Conservation (phyloP, 2,329 filamentous ascomycete genomes). For the Metarhizium guizhouense region DNA sequence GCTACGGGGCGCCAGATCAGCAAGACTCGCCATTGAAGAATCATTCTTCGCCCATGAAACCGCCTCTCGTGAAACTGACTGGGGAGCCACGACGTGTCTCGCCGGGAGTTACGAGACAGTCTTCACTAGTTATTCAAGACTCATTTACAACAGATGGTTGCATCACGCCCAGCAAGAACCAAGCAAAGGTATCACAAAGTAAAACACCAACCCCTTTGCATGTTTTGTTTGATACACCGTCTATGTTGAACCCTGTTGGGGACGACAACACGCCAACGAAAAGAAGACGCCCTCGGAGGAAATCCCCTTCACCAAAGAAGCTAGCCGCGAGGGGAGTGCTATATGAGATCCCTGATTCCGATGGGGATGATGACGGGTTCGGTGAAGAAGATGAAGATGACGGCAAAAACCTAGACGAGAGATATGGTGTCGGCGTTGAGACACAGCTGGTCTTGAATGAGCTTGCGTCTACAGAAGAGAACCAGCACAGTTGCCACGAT, state of each 20-base stretch:
- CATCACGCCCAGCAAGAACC: constrained; percentile 16
- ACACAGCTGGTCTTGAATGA: constrained; percentile 26
- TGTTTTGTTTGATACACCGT: neutral
- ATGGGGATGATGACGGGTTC: constrained; percentile 26
- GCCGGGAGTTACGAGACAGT: constrained; percentile 11
- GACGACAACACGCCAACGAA: constrained; percentile 12
- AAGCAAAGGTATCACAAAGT: constrained; percentile 2
- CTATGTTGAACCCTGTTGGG: neutral
- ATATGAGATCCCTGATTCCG: constrained; percentile 41
- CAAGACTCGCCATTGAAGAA: constrained; percentile 29
- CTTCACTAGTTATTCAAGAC: constrained; percentile 34
- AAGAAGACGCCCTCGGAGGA: too few species aligned
- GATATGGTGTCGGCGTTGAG: constrained; percentile 20
- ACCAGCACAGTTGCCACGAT: constrained; percentile 6
- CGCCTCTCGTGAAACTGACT: constrained; percentile 13
- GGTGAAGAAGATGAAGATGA: constrained; percentile 6
- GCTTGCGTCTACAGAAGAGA: constrained; percentile 19
- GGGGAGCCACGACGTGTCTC: constrained; percentile 12
- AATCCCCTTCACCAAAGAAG: constrained; percentile 3
- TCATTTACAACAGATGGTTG: constrained; percentile 32
- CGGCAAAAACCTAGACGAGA: constrained; percentile 8
- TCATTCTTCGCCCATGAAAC: neutral
- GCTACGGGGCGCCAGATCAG: constrained; percentile 26
- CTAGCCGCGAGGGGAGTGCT: neutral
- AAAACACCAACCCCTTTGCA: neutral